These are phyloP conservation scores for Helminthosporium solani DNA, from an alignment of 2,329 filamentous ascomycete species.

Conservation along the genomic window DNA sequence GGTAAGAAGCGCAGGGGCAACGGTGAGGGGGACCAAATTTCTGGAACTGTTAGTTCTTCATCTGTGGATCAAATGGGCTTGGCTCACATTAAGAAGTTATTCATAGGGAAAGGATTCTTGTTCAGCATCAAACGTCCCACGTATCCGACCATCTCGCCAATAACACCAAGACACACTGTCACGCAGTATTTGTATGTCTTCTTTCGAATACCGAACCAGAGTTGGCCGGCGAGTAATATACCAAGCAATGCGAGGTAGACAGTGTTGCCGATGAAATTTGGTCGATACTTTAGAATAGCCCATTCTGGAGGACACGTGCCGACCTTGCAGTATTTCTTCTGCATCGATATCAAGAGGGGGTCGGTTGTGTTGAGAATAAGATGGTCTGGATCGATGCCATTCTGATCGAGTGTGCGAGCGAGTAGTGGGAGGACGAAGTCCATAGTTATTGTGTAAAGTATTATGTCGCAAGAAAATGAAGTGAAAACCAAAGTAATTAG, in stretches of 20 bases:
- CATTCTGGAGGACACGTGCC: slow-evolving; percentile 45
- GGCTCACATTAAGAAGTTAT: slow-evolving; percentile 53
- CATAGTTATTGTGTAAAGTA: neutral
- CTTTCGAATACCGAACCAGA: slow-evolving; percentile 51
- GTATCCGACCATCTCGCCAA: slow-evolving; percentile 58
- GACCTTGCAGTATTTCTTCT: slow-evolving; percentile 9
- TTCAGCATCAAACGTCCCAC: slow-evolving; percentile 54
- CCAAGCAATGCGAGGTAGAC: slow-evolving; percentile 54
- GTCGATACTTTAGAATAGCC: slow-evolving; percentile 55
- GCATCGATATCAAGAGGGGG: slow-evolving; percentile 11
- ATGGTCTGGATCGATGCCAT: slow-evolving; percentile 23
- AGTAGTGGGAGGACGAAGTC: slow-evolving; percentile 1
- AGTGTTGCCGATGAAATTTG: slow-evolving; percentile 52
- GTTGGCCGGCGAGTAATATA: slow-evolving; percentile 49
- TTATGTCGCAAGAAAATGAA: neutral
- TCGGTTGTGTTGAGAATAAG: slow-evolving; percentile 18
- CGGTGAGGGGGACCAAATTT: slow-evolving; percentile 57
- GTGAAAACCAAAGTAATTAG: too few species aligned
- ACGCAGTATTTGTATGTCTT: slow-evolving; percentile 56
- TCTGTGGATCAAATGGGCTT: neutral
- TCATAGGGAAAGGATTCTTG: slow-evolving; percentile 52
- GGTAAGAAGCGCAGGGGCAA: slow-evolving; percentile 56
- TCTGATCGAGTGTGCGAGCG: neutral
- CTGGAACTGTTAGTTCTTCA: slow-evolving; percentile 25
- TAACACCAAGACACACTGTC: slow-evolving; percentile 48